Evolutionary conservation across 1,284 basidiomycete genomes (phyloP), one percentile per base, ranked within the genome.

Genomic region (Rhodotorula mucilaginosa): DNA sequence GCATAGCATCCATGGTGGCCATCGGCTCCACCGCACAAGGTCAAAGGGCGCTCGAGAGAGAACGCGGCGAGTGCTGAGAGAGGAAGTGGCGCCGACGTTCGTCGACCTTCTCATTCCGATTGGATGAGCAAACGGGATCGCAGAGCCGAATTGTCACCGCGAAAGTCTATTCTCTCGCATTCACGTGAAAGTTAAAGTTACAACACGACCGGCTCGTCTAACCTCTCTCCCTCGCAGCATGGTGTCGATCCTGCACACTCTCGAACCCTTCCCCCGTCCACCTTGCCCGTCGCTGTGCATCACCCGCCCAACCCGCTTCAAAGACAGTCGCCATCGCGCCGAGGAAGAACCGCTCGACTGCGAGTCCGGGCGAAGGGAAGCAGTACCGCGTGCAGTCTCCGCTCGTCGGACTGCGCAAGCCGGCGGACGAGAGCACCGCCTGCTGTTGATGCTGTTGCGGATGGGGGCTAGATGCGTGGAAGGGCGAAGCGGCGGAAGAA

Each of bases 321-420:
- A 70, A 47, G 31, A 78, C 59, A 34, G 65, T 69, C 58, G 51
- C 26, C 34, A 79, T 58, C 18, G 74, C 75, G 2, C 78, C 79
- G 19, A 79, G 63, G 68, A 79, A 78, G 46, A 68, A 71, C 58
- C 74, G 71, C 69, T 79, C 79, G 26, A 79, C 51, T 29, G 70
- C 69, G 58, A 74, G 29, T 7, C 79, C 79, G 16, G 79, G 78
- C 29, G 71, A 72, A 7, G 79, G 78, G 51, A 78, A 67, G 68
- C 79, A 79, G 67, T 78, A 78, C 54, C 76, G 59, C 52, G 71
- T 63, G 64, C 79, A 79, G 67, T 79, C 77, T 19, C 73, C 75
- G 48, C 70, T 68, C 31, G 62, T 52, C 7, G 64, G 59, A 31
- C 58, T 70, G 26, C 70, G 47, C 58, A 76, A 47, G 0, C 72